Percentiles rank a stretch among this genome's conserved stretches.
These are phyloP conservation scores for Ocimum tenuiflorum DNA, from an alignment of 257 asterid genomes.

Conservation along the genomic window DNA sequence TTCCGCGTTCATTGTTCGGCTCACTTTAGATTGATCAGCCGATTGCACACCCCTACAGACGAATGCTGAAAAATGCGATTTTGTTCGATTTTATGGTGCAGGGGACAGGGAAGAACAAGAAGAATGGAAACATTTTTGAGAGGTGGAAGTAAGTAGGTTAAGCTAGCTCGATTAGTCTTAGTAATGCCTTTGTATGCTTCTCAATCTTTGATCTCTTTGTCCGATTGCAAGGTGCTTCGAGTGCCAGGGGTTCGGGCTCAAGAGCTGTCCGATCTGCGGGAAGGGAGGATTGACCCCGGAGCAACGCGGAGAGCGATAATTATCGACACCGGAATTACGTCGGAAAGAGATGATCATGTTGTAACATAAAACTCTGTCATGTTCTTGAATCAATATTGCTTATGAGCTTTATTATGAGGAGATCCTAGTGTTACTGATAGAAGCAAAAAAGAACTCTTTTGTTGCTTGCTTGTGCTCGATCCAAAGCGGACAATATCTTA, in stretches of 20 bases:
- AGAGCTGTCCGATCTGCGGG: conserved; percentile 75
- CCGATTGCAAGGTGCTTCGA: conserved; percentile 57
- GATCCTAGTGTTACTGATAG: no score
- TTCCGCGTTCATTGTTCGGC: no score
- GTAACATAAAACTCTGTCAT: not conserved
- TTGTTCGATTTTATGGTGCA: not conserved
- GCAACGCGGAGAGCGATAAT: conserved; percentile 82
- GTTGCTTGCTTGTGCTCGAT: no score
- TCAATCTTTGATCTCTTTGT: not conserved
- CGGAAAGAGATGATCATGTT: not conserved
- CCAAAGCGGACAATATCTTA: no score
- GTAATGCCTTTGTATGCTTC: not conserved
- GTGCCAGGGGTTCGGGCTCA: conserved; percentile 85
- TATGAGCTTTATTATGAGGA: not conserved
- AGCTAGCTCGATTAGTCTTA: not conserved
- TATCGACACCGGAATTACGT: no score
- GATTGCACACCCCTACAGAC: no score
- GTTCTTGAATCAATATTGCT: no score
- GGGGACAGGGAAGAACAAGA: conserved; percentile 93
- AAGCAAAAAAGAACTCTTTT: no score
- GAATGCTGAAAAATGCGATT: not conserved
- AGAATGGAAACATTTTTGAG: conserved; percentile 83
- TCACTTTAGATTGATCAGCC: no score
- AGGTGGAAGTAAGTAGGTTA: conserved; percentile 68
- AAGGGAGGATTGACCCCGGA: conserved; percentile 82